phyloP scores from a whole-genome alignment of 257 asterid genomes.

The Marsdenia floribunda region DNA sequence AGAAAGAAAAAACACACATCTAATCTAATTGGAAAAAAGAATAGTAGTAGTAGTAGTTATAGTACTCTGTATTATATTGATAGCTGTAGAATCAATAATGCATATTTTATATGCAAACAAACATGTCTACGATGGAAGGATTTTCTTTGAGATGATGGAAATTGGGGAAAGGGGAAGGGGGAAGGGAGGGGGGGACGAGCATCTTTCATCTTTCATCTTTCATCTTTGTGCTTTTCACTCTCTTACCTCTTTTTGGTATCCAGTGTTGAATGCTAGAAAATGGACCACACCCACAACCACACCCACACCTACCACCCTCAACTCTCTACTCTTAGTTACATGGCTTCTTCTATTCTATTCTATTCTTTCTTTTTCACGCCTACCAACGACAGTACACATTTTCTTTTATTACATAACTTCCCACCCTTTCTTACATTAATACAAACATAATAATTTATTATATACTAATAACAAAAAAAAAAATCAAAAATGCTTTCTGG shows the following conservation, averaged over 20 bases:
- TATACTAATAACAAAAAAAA: too few relatives aligned
- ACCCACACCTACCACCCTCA: not conserved
- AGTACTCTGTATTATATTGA: constrained; percentile 1
- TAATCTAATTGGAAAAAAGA: too few relatives aligned
- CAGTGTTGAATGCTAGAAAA: constrained; percentile 18
- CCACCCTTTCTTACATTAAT: too few relatives aligned
- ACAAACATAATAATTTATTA: too few relatives aligned
- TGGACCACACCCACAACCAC: constrained; percentile 21
- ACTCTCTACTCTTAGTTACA: too few relatives aligned
- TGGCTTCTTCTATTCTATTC: too few relatives aligned
- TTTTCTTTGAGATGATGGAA: constrained; percentile 15
- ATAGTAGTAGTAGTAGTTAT: too few relatives aligned
- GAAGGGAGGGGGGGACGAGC: not conserved
- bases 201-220: not conserved
- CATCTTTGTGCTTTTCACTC: constrained; percentile 18
- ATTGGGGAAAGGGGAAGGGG: too few relatives aligned
- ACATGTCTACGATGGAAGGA: constrained; percentile 2
- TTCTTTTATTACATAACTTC: too few relatives aligned
- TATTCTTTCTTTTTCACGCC: too few relatives aligned
- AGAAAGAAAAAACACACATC: not conserved
- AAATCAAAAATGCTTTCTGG: too few relatives aligned
- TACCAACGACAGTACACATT: too few relatives aligned
- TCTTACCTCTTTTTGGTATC: constrained; percentile 21
- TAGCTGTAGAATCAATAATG: constrained; percentile 19
- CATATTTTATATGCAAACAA: not conserved